Percentiles rank a stretch among this genome's conserved stretches.
Conservation (phyloP, 225 moss, liverwort and hornwort species). For the Polytrichum formosum region DNA sequence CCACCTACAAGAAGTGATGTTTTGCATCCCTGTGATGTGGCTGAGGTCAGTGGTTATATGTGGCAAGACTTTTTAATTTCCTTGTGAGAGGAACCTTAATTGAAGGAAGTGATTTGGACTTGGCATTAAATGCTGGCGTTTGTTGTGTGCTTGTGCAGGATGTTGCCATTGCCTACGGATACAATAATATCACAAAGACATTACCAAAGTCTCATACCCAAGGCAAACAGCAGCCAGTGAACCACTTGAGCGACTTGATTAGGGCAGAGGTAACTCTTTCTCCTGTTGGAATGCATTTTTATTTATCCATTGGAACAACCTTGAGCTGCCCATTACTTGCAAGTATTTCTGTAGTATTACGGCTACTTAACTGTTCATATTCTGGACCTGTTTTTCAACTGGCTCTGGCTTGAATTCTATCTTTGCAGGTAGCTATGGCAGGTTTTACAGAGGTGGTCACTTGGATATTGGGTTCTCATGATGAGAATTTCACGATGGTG, state of each 20-base stretch:
- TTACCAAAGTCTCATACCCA: slow-evolving; percentile 72
- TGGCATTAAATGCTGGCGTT: neutral
- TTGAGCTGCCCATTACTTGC: no score
- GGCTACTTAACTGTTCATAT: no score
- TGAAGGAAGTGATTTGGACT: neutral
- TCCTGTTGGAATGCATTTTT: neutral
- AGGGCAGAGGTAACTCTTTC: slow-evolving; percentile 67
- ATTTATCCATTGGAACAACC: no score
- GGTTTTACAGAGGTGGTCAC: slow-evolving; percentile 94
- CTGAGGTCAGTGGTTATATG: slow-evolving; percentile 55
- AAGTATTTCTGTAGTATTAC: no score
- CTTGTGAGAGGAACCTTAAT: neutral
- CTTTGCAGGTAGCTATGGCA: slow-evolving; percentile 79
- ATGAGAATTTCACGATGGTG: slow-evolving; percentile 78
- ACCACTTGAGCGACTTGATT: slow-evolving; percentile 82
- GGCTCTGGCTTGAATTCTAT: neutral
- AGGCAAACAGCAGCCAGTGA: slow-evolving; percentile 86
- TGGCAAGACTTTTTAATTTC: neutral
- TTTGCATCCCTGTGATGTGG: slow-evolving; percentile 89
- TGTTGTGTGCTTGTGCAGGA: slow-evolving; percentile 57
- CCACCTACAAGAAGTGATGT: slow-evolving; percentile 95
- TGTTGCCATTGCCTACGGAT: slow-evolving; percentile 92
- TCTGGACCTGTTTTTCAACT: neutral
- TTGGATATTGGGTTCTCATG: slow-evolving; percentile 83
- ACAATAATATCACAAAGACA: slow-evolving; percentile 76